Conservation (phyloP, 2,329 filamentous ascomycete species). For the Sporothrix euskadiensis region DNA sequence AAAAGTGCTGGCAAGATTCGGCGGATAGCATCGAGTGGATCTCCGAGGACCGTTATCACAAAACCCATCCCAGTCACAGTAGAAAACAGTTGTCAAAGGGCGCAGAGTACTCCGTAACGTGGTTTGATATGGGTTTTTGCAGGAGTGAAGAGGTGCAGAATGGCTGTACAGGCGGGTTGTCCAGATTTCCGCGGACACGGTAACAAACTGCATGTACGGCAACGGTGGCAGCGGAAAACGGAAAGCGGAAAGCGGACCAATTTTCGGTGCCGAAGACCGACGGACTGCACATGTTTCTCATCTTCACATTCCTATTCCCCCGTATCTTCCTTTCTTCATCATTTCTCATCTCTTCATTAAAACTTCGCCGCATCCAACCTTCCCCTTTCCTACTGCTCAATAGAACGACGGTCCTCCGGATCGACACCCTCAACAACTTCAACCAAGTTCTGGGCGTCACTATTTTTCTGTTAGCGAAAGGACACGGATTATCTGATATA, state of each 20-base stretch:
- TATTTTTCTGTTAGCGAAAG: not conserved
- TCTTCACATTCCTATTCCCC: not conserved
- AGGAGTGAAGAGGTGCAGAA: not conserved
- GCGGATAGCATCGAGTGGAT: not conserved
- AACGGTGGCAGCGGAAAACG: not conserved
- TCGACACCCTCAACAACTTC: not conserved
- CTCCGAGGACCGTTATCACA: not conserved
- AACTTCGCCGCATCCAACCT: not conserved
- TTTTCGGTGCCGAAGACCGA: not conserved
- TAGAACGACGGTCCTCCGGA: conserved; percentile 3
- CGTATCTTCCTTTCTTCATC: not conserved
- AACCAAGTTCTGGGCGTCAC: conserved; percentile 7
- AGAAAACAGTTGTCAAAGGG: not conserved
- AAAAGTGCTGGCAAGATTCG: not conserved
- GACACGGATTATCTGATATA: not conserved
- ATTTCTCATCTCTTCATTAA: not conserved
- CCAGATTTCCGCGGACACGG: not conserved
- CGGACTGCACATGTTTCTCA: not conserved
- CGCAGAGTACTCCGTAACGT: not conserved
- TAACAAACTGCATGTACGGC: not conserved
- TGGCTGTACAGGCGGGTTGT: not conserved
- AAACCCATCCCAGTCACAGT: not conserved
- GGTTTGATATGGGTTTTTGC: not conserved
- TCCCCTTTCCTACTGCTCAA: not conserved
- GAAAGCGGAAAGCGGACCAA: not conserved